Base-by-base conservation (phyloP, 768 basidiomycete species). In the Trametes cubensis region DNA sequence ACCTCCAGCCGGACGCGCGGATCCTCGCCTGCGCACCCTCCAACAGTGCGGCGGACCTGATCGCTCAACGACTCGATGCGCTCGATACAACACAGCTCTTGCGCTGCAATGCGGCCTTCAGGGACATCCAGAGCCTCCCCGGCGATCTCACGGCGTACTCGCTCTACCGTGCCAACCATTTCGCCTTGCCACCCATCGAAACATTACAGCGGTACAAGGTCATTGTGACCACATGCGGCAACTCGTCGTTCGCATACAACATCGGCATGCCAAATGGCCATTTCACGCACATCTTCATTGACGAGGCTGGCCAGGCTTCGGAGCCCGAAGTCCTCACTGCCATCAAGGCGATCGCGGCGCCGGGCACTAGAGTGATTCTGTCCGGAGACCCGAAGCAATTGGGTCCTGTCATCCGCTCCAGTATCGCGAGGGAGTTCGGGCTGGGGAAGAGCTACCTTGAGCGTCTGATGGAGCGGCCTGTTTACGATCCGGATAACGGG, bases 371-470 rank as follows among this genome's bases (percentile, higher is more conserved):
- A 50, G 72, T 90, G 25, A 71, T 90, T 3, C 75, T 91, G 0
- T 83, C 86, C 1, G 88, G 89, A 0, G 89, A 91, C 66, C 88
- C 84, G 0, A 87, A 85, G 72, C 89, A 90, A 66, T 77, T 90
- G 10, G 87, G 89, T 0, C 89, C 89, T 0, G 83, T 89, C 59
- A 81, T 90, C 52, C 79, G 83, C 1, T 89, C 87, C 0, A 63
- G 65, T 2, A 76, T 87, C 42, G 88, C 87, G 2, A 75, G 80
- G 18, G 76, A 78, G 38, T 74, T 90, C 4, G 86, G 85, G 0
- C 71, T 90, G 3, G 82, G 83, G 61, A 78, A 66, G 21, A 88
- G 87, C 62, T 89, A 83, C 61, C 69, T 90, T 26, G 86, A 88
- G 66, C 76, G 89, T 10, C 67, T 80, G 21, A 79, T 78, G 74